phyloP scores from a whole-genome alignment of 2,329 filamentous ascomycete genomes.

The Davidsoniella virescens region DNA sequence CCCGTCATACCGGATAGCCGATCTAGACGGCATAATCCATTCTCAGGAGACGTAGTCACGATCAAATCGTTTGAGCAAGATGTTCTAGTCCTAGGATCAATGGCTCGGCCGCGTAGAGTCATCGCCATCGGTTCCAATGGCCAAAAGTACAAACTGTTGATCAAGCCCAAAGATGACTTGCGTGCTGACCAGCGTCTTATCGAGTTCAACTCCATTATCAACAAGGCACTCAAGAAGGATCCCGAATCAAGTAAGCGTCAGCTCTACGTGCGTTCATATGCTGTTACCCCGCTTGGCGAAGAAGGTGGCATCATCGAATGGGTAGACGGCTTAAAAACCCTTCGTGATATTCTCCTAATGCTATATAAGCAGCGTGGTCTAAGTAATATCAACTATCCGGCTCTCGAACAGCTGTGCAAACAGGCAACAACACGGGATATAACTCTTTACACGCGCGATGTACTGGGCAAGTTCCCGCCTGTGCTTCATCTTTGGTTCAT shows the following conservation, averaged over 20 bases:
- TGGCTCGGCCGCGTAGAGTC: constrained; percentile 83
- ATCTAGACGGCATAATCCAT: constrained; percentile 65
- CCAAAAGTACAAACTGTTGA: constrained; percentile 71
- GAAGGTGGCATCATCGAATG: constrained; percentile 97
- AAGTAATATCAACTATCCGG: constrained; percentile 44
- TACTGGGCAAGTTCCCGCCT: constrained; percentile 54
- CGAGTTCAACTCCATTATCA: constrained; percentile 99
- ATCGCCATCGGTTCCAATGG: constrained; percentile 82
- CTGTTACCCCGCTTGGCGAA: constrained; percentile 90
- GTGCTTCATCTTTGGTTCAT: constrained; percentile 91
- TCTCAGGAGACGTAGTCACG: constrained; percentile 71
- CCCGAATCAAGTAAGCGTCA: constrained; percentile 79
- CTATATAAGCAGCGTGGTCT: constrained; percentile 65
- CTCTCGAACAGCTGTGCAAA: constrained; percentile 36
- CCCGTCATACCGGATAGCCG: constrained; percentile 53
- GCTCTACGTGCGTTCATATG: constrained; percentile 92
- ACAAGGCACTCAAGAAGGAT: constrained; percentile 80
- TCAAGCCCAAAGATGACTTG: constrained; percentile 96
- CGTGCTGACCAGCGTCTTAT: constrained; percentile 95
- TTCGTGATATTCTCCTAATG: constrained; percentile 75
- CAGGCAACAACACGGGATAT: constrained; percentile 27
- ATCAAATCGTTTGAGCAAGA: constrained; percentile 72
- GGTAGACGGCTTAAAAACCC: constrained; percentile 89
- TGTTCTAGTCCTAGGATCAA: constrained; percentile 74
- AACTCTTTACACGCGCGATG: constrained; percentile 55